These are phyloP conservation scores for Misopates orontium DNA, from an alignment of 257 asterid species.

Conservation along the genomic window DNA sequence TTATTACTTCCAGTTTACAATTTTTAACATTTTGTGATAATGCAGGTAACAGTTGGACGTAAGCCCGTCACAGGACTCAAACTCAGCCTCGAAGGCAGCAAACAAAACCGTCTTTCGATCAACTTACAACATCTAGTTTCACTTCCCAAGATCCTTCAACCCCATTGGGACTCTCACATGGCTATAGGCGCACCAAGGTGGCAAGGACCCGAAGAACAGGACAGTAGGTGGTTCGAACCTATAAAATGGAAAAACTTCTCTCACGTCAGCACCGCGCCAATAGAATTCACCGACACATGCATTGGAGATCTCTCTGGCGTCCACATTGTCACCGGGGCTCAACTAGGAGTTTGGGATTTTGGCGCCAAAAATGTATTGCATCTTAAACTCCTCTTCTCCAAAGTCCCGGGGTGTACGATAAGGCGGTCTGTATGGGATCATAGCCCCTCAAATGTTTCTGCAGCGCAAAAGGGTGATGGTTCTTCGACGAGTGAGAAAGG, in stretches of 20 bases:
- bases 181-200: slow-evolving; percentile 97
- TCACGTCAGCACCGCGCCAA: slow-evolving; percentile 96
- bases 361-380: slow-evolving; percentile 87
- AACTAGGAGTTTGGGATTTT: slow-evolving; percentile 95
- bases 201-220: slow-evolving; percentile 99
- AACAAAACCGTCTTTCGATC: slow-evolving; percentile 86
- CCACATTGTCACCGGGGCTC: slow-evolving; percentile 95
- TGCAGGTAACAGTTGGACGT: slow-evolving; percentile 96
- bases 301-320: slow-evolving; percentile 97
- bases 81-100: slow-evolving; percentile 86
- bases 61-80: slow-evolving; percentile 95
- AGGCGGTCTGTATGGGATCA: slow-evolving; percentile 99
- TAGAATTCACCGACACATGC: slow-evolving; percentile 78
- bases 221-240: slow-evolving; percentile 99
- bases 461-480: slow-evolving; percentile 56
- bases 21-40: slow-evolving; percentile 10
- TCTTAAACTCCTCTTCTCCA: slow-evolving; percentile 89
- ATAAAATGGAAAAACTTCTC: slow-evolving; percentile 97
- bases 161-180: slow-evolving; percentile 95
- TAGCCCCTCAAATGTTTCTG: slow-evolving; percentile 64
- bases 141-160: slow-evolving; percentile 93
- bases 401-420: slow-evolving; percentile 95
- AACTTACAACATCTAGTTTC: slow-evolving; percentile 90
- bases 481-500: slow-evolving; percentile 65
- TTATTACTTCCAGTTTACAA: too few species aligned